Base-by-base conservation (phyloP, 2,329 filamentous ascomycete species). In the Scedosporium apiospermum region DNA sequence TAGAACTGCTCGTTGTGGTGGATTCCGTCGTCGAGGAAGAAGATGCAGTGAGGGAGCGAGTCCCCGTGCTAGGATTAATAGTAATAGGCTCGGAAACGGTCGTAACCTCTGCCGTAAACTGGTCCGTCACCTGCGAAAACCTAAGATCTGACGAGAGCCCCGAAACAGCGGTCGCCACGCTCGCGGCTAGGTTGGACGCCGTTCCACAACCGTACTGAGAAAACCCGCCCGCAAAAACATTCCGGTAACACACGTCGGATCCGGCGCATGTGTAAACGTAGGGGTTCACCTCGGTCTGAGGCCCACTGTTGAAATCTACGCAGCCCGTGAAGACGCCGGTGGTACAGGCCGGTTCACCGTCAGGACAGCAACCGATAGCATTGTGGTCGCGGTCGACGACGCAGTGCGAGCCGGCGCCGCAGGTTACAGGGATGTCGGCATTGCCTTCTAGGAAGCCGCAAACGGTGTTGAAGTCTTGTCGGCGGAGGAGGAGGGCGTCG, bases 401-500 rank as follows among this genome's bases (percentile, higher is more conserved):
- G 68, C 83, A 86, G 69, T 86, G 82, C 44, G 82, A 85, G 41
- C 82, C 83, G 0, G 78, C 76, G 30, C 76, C 78, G 68, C 83
- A 86, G 44, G 83, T 86, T 46, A 83, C 83, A 2, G 82, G 81
- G 34, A 84, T 71, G 26, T 72, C 71, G 1, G 77, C 70, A 65
- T 84, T 70, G 23, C 82, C 83, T 64, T 78, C 79, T 67, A 86
- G 76, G 70, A 79, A 86, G 51, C 83, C 83, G 67, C 83, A 86
- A 63, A 86, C 69, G 16, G 82, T 85, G 70, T 83, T 83, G 61
- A 73, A 26, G 26, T 34, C 51, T 21, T 62, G 61, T 12, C 55
- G 61, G 16, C 49, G 51, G 38, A 62, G 38, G 34, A 58, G 34
- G 34, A 95, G 4, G 92, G 97, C 71, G 73, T 96, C 41, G 92